These are phyloP conservation scores for Diutina scorzettiae DNA, from an alignment of 1,139 yeast genomes.

Conservation along the genomic window DNA sequence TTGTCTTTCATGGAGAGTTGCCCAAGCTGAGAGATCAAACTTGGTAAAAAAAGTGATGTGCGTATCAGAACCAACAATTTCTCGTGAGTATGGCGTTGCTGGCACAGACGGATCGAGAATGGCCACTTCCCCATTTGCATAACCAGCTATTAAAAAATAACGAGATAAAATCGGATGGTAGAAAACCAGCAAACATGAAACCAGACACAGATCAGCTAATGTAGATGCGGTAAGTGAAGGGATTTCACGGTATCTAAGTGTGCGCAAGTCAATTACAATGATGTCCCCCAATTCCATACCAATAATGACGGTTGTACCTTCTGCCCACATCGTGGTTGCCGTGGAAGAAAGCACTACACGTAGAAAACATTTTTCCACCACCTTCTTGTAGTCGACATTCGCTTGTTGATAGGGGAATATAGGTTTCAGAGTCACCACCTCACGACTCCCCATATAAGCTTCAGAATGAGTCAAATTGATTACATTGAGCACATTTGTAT, in stretches of 20 bases:
- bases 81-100: neutral
- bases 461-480: neutral
- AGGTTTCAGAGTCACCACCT: neutral
- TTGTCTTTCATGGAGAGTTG: neutral
- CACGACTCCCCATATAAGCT: neutral
- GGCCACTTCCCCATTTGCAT: conserved; percentile 3
- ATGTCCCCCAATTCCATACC: neutral
- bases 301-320: neutral
- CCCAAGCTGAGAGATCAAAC: conserved; percentile 1
- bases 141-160: neutral
- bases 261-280: neutral
- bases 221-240: conserved; percentile 7
- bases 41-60: conserved; percentile 1
- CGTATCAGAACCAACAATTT: neutral
- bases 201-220: neutral
- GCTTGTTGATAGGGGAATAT: neutral
- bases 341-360: neutral
- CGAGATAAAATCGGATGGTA: neutral
- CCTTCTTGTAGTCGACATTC: neutral
- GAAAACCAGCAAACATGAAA: neutral
- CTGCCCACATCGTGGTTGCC: neutral
- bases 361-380: neutral
- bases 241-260: neutral
- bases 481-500: neutral
- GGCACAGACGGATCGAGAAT: neutral